Percentiles rank a stretch among this genome's conserved stretches.
phyloP scores from a whole-genome alignment of 2,329 filamentous ascomycete genomes.

The Diatrype stigma region DNA sequence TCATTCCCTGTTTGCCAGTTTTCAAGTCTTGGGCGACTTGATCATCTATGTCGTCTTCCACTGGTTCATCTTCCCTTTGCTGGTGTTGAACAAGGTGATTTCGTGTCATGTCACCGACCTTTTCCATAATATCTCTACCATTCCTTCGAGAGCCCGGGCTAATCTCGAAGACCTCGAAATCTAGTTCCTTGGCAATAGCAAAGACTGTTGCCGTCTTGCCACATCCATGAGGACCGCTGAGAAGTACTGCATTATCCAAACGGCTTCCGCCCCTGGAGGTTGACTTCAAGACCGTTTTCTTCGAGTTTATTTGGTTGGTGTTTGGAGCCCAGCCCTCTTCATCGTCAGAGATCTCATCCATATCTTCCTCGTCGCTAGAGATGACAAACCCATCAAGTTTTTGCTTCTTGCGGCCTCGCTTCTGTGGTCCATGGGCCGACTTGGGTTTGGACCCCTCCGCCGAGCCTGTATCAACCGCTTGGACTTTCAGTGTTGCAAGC shows the following conservation, averaged over 20 bases:
- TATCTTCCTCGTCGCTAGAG: conserved; percentile 71
- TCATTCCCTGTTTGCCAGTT: conserved; percentile 69
- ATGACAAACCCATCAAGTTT: conserved; percentile 79
- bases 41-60: conserved; percentile 34
- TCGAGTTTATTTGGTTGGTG: conserved; percentile 33
- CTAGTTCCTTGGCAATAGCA: conserved; percentile 86
- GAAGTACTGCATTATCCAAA: conserved; percentile 71
- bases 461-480: conserved; percentile 64
- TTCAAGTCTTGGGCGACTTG: conserved; percentile 55
- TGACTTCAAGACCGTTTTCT: conserved; percentile 52
- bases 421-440: conserved; percentile 36
- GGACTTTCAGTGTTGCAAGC: conserved; percentile 72
- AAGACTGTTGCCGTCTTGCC: conserved; percentile 93
- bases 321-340: conserved; percentile 46
- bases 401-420: conserved; percentile 63
- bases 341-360: conserved; percentile 64
- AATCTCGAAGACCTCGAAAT: conserved; percentile 93
- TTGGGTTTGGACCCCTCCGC: conserved; percentile 32
- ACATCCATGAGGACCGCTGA: conserved; percentile 85
- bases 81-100: conserved; percentile 77
- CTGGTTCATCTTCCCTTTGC: conserved; percentile 27
- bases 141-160: conserved; percentile 78
- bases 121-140: conserved; percentile 86
- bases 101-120: conserved; percentile 91
- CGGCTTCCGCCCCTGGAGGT: conserved; percentile 41